Base-by-base conservation (phyloP, 108 stramenopile genomes). In the Nitzschia palea region DNA sequence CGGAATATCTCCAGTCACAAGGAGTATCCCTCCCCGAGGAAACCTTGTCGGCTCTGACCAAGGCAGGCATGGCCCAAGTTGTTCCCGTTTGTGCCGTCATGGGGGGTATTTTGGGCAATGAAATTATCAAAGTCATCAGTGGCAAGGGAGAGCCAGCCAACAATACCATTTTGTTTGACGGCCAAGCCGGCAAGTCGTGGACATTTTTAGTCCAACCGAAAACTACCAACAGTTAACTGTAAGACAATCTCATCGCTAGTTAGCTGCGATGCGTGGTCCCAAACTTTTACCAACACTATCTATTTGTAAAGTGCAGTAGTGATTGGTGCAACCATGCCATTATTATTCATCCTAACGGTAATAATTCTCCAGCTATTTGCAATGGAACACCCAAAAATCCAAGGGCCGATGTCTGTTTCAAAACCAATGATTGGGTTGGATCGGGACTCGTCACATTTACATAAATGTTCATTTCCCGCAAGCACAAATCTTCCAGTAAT, bases 101-200 rank as follows among this genome's bases (percentile, higher is more conserved):
- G 55, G 97, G 97, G 33, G 97, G 97, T 15, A 78, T 97, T 33
- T 45, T 98, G 22, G 96, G 96, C 20, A 96, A 97, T 71, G 97
- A 97, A 80, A 80, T 96, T 44, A 90, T 97, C 84, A 97, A 97
- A 64, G 82, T 85, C 3, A 80, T 97, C 60, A 88, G 80, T 51
- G 87, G 90, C n/a, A 93, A 91, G 68, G 96, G 93, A 52, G 88
- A 89, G 67, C 96, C 96, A 12, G 90, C 90, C 53, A 90, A 91
- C 62, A 97, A 97, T 71, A 77, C 90, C 8, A 65, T 97, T 45
- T 29, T 89, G 58, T 90, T 95, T 33, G 86, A 89, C 58, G 96
- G 92, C 3, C 43, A 54, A 22, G 73, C 80, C 33, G 87, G 91
- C 59, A 86, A 89, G 32, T 88, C 84, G 31, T 84, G 86, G 57